Evolutionary conservation across 2,329 filamentous ascomycete species (phyloP).

Genomic region (Apiospora aurea): DNA sequence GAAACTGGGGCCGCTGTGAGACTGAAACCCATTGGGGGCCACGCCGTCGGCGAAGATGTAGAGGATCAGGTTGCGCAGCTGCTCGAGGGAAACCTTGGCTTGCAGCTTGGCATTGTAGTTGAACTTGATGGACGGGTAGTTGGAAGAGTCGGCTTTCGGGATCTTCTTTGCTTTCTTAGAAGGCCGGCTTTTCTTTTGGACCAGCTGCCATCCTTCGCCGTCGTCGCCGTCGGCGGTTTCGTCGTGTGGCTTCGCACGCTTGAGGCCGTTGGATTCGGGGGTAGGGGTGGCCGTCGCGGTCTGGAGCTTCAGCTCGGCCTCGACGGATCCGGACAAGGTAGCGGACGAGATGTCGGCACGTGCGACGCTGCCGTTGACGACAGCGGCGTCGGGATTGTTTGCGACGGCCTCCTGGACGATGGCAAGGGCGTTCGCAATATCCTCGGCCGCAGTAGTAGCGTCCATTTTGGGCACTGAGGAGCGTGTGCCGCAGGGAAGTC

Average conservation of each 20-base stretch:
- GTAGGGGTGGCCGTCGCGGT: no score
- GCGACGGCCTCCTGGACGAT: constrained; percentile 27
- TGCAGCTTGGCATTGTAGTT: constrained; percentile 65
- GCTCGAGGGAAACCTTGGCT: constrained; percentile 67
- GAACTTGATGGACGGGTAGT: constrained; percentile 67
- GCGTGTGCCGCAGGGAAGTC: constrained; percentile 5
- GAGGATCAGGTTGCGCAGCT: constrained; percentile 68
- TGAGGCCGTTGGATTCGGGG: constrained; percentile 48
- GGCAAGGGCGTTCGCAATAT: constrained; percentile 29
- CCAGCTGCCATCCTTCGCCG: constrained; percentile 59
- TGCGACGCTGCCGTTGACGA: constrained; percentile 23
- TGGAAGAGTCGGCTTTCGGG: constrained; percentile 60
- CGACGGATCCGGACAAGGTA: constrained; percentile 8
- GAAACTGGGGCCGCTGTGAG: constrained; percentile 67
- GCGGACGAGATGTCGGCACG: not conserved
- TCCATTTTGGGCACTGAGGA: constrained; percentile 24
- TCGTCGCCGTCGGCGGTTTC: constrained; percentile 40
- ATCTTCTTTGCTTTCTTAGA: constrained; percentile 68
- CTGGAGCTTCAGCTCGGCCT: constrained; percentile 8
- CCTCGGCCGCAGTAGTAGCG: constrained; percentile 24
- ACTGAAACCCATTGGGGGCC: constrained; percentile 72
- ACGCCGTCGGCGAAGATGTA: constrained; percentile 73
- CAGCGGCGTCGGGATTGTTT: constrained; percentile 27
- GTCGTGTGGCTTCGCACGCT: constrained; percentile 58
- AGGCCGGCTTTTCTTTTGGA: constrained; percentile 53